phyloP scores from a whole-genome alignment of 345 rosid species.

The Sisymbrium altissimum region DNA sequence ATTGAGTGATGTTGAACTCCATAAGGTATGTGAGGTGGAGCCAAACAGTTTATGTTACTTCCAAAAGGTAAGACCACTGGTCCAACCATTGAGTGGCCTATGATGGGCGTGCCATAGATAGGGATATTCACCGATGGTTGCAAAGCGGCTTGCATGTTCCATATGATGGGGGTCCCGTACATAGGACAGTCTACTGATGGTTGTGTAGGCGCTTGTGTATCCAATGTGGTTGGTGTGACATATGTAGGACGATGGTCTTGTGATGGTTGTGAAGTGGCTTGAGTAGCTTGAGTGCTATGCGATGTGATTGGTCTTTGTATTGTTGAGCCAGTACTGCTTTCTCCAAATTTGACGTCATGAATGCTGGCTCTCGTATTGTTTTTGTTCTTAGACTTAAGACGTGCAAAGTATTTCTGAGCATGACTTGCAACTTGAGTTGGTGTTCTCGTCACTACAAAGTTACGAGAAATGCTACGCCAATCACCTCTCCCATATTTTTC shows the following conservation, averaged over 20 bases:
- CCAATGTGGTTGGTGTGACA: background rate
- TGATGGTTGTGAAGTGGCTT: conserved; percentile 36
- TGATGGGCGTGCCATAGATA: conserved; percentile 45
- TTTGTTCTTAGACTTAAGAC: conserved; percentile 70
- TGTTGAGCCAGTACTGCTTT: conserved; percentile 43
- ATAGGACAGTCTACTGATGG: background rate
- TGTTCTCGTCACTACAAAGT: conserved; percentile 73
- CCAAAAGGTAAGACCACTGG: conserved; percentile 68
- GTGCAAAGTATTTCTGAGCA: conserved; percentile 81
- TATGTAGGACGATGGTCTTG: background rate
- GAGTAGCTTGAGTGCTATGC: conserved; percentile 40
- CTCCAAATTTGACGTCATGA: conserved; percentile 59
- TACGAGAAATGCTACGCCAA: conserved; percentile 86
- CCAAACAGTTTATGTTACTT: conserved; percentile 60
- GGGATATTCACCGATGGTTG: conserved; percentile 39
- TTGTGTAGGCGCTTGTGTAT: background rate
- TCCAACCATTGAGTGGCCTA: conserved; percentile 67
- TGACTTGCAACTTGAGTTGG: conserved; percentile 94
- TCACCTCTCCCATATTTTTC: conserved; percentile 88
- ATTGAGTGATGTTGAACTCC: conserved; percentile 47
- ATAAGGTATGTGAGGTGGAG: conserved; percentile 51
- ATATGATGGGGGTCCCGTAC: background rate
- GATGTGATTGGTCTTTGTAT: conserved; percentile 64
- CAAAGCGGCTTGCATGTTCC: background rate
- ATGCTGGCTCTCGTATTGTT: conserved; percentile 70